Base-by-base conservation (phyloP, 768 basidiomycete species). In the Aureoboletus auriporus region DNA sequence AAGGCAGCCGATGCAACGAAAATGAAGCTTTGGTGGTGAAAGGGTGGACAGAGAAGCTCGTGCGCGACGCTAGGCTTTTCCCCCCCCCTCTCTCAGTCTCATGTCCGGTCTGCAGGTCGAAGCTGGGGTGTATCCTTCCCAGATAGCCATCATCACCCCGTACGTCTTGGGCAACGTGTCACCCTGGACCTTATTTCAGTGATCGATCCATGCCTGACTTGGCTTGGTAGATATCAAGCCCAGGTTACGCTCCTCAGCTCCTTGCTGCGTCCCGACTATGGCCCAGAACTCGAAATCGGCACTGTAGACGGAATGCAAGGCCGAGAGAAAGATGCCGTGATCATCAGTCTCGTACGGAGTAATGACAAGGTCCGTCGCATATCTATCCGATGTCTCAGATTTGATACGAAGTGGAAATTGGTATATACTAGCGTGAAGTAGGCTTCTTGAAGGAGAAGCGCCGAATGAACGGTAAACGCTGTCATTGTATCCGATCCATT, bases 291-390 rank as follows among this genome's bases (percentile, higher is more conserved):
- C 1, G 93, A 97, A 56, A 91, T 96, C 38, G 96, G 94, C 1
- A 91, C 88, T 0, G 93, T 98, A 1, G 96, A 98, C 61, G 93
- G 93, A 0, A 89, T 97, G 84, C 96, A 99, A 71, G 95, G 95
- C 0, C 80, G 96, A 42, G 95, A 99, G 65, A 92, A 92, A 56
- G 92, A 98, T 46, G 93, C 93, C 0, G 82, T 98, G 34, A 80
- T 98, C 20, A 89, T 99, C 45, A 90, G 83, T 55, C 78, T 99
- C 4, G 96, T 98, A 2, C 76, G 96, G 23, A 94, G 92, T 56
- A 99, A 98, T 59, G 83, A 88, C 45, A 83, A 79, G 68, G 89
- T 84, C 26, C 26, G 59, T 5, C 6, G 20, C 20, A 23, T 23
- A 23, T 23, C 20, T 23, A 23, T 23, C 20, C 4, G 31, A 9